Evolutionary conservation across 1,284 basidiomycete species (phyloP), one percentile per base, ranked within the genome.

Genomic region (Cronartium quercuum): DNA sequence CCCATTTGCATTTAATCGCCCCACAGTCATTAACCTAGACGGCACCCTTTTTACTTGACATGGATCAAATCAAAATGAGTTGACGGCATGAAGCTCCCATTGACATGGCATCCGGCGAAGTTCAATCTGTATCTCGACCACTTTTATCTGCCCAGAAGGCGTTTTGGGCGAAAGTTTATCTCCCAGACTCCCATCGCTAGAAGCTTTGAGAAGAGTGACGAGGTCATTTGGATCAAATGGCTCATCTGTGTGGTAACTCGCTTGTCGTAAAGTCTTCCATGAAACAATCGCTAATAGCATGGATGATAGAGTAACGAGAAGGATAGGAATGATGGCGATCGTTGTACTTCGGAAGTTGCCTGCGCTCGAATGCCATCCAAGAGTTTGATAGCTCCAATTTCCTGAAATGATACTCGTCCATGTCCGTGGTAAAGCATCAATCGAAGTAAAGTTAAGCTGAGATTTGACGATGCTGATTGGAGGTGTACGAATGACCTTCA

Each of bases 141-240:
- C 21, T 29, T 29, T 29, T 29, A 29, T 29, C 29, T 29, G 29
- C 29, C 29, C 29, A 29, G 29, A 29, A 29, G 29, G 29, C 29
- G 29, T 29, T 29, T 29, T 29, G 29, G 29, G 29, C 2, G 29
- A 29, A 60, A 68, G 66, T 41, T 13, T 68, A 13, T 68, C 66
- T 12, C 41, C 66, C 34, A 68, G 37, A 9, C 55, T 15, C 13
- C 66, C 66, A 44, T 68, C 66, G 9, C 55, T 51, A 7, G 55
- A 51, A 10, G 66, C 66, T 41, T 58, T 60, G n/a, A 68, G 61
- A 21, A 68, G 61, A 2, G 66, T 58, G 9, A 68, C 66, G 5
- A 68, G 37, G 38, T 68, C 61, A 57, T 68, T 68, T 21, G 66
- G 66, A 55, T 68, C 66, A 29, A 68, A 68, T 34, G 66, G 66